Base-by-base conservation (phyloP, 2,329 filamentous ascomycete species). In the Calonectria hongkongensis region DNA sequence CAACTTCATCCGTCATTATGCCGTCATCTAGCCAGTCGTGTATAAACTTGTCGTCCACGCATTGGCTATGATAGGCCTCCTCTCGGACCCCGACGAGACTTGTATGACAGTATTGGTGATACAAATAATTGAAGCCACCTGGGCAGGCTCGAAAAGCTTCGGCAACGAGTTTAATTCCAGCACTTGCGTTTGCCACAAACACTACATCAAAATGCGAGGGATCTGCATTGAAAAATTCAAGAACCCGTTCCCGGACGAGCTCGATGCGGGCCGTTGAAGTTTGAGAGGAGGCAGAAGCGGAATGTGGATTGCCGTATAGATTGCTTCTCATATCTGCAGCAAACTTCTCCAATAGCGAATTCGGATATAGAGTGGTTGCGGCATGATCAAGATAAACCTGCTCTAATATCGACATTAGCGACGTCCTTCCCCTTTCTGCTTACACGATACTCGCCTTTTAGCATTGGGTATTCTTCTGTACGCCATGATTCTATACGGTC, bases 331-430 rank as follows among this genome's bases (percentile, higher is more conserved):
- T 41, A 15, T 58, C 54, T 8, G 5, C n/a, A 16, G 33, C 6
- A 27, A 58, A 58, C n/a, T 12, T 41, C 7, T 13, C 33, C 21
- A 58, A 13, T 7, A 58, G 33, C 3, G 54, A 58, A 27, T 58
- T 58, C 21, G 54, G 33, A 58, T 58, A 58, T 4, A 58, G 33
- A 2, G 54, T 58, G n/a, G 54, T 58, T 25, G 33, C 54, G 7
- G 54, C 54, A 27, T 58, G 54, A 28, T 58, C 54, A 21, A 58
- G 54, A 16, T 58, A 58, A 36, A 58, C 33, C 54, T 58, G 54
- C 41, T 58, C 54, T 58, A 36, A 33, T 4, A 33, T 16, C 4
- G 10, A 4, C 4, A 58, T 58, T 18, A 58, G 54, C n/a, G 18
- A 8, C 13, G 25, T 25, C 12, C 25, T 41, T 21, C 4, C 33